phyloP scores from a whole-genome alignment of 352 stramenopile species.

The Pythium coloratum region DNA sequence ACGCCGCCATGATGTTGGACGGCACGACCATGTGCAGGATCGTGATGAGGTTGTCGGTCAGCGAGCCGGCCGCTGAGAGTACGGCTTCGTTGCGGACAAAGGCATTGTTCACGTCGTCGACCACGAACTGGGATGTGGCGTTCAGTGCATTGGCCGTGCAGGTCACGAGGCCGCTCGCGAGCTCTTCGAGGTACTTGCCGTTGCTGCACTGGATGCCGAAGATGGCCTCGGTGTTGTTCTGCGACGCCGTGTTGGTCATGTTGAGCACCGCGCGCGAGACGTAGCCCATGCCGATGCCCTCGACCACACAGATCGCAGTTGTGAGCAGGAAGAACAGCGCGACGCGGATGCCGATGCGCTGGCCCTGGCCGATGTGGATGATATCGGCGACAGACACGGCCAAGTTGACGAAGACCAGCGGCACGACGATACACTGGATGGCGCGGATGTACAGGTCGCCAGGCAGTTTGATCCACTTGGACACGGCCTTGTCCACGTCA shows the following conservation, averaged over 20 bases:
- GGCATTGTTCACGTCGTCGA: slow-evolving; percentile 58
- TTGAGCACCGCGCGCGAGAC: slow-evolving; percentile 46
- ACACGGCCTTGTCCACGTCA: slow-evolving; percentile 39
- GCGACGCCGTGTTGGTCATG: slow-evolving; percentile 27
- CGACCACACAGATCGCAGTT: slow-evolving; percentile 43
- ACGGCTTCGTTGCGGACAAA: slow-evolving; percentile 48
- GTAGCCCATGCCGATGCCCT: slow-evolving; percentile 62
- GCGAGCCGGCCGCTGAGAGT: slow-evolving; percentile 37
- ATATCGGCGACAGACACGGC: slow-evolving; percentile 69
- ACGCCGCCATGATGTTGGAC: slow-evolving; percentile 71
- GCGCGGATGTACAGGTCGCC: slow-evolving; percentile 75
- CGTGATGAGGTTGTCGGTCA: slow-evolving; percentile 65
- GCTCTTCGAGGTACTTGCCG: slow-evolving; percentile 60
- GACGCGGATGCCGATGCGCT: slow-evolving; percentile 47
- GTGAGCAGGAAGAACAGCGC: slow-evolving; percentile 44
- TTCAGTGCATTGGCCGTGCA: slow-evolving; percentile 45
- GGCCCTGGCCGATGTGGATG: slow-evolving; percentile 47
- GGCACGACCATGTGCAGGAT: slow-evolving; percentile 66
- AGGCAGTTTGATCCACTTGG: slow-evolving; percentile 67
- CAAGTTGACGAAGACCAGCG: slow-evolving; percentile 80
- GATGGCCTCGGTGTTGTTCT: slow-evolving; percentile 39
- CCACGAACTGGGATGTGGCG: slow-evolving; percentile 46
- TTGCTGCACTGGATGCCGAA: slow-evolving; percentile 81
- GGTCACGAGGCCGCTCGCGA: slow-evolving; percentile 48
- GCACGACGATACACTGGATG: slow-evolving; percentile 76